These are phyloP conservation scores for Ampelomyces quisqualis DNA, from an alignment of 2,329 filamentous ascomycete species.

Conservation along the genomic window DNA sequence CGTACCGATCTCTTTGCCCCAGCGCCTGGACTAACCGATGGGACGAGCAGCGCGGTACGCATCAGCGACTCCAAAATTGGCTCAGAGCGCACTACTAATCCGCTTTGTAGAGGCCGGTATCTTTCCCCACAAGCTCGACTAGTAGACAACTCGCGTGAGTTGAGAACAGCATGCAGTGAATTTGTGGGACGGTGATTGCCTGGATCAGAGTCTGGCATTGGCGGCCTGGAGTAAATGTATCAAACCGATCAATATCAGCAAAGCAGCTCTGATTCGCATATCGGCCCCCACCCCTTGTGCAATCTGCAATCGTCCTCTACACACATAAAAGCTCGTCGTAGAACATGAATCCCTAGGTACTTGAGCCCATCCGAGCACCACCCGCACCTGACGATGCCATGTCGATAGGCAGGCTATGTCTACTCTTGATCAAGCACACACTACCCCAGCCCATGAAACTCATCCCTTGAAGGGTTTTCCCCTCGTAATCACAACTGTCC, in stretches of 20 bases:
- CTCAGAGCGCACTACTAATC: constrained; percentile 8
- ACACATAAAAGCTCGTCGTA: too few relatives aligned
- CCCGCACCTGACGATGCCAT: too few relatives aligned
- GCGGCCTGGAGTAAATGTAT: constrained; percentile 29
- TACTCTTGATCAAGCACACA: too few relatives aligned
- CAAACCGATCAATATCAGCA: constrained; percentile 32
- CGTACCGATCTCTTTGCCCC: constrained; percentile 96
- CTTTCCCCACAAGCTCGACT: constrained; percentile 42
- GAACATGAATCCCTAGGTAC: too few relatives aligned
- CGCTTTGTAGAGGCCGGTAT: constrained; percentile 33
- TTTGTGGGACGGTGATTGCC: constrained; percentile 17
- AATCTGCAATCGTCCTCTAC: too few relatives aligned
- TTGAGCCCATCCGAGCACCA: too few relatives aligned
- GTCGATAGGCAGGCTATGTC: too few relatives aligned
- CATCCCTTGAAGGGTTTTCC: too few relatives aligned
- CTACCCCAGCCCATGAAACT: too few relatives aligned
- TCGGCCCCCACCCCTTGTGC: too few relatives aligned
- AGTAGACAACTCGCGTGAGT: constrained; percentile 28
- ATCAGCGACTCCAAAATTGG: background rate
- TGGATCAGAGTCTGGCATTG: constrained; percentile 28
- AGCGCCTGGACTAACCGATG: constrained; percentile 90
- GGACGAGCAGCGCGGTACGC: constrained; percentile 93
- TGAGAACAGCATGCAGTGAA: constrained; percentile 16
- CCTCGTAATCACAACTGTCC: too few relatives aligned
- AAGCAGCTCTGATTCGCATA: constrained; percentile 29